Percentiles rank a stretch among this genome's conserved stretches.
Conservation (phyloP, 2,329 filamentous ascomycete species). For the Exserohilum rostratum region DNA sequence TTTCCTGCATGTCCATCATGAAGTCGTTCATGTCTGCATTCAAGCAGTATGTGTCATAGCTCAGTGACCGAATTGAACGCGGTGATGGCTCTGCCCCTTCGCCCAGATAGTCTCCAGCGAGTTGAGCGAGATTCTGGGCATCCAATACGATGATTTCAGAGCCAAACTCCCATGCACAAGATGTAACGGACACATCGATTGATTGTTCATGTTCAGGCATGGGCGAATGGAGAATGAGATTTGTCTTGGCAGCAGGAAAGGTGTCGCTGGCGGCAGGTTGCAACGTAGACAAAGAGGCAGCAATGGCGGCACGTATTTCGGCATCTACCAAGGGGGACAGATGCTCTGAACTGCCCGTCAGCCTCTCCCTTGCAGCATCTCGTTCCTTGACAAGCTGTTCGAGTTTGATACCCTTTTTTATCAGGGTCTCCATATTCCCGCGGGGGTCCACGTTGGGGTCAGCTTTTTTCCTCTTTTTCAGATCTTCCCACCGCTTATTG, state of each 20-base stretch:
- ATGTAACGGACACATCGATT: conserved; percentile 67
- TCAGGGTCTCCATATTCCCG: conserved; percentile 16
- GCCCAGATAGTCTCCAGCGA: conserved; percentile 73
- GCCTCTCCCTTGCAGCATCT: conserved; percentile 21
- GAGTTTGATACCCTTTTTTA: conserved; percentile 23
- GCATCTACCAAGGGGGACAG: conserved; percentile 38
- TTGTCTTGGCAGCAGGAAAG: conserved; percentile 59
- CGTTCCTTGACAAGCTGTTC: conserved; percentile 15
- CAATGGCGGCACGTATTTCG: conserved; percentile 59
- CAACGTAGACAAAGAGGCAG: conserved; percentile 54
- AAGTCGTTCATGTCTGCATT: conserved; percentile 36
- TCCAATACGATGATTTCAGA: conserved; percentile 73
- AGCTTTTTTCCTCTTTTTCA: conserved; percentile 18
- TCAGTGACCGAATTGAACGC: conserved; percentile 54
- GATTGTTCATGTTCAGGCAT: conserved; percentile 60
- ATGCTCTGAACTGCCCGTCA: conserved; percentile 16
- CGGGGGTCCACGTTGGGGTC: conserved; percentile 13
- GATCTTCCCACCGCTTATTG: conserved; percentile 11
- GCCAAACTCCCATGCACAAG: conserved; percentile 64
- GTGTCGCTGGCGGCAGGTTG: conserved; percentile 48
- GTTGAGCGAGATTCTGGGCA: conserved; percentile 71
- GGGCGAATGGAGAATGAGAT: conserved; percentile 66
- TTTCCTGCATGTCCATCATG: conserved; percentile 36
- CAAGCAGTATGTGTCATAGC: conserved; percentile 61
- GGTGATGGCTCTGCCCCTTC: conserved; percentile 62